phyloP scores from a whole-genome alignment of 164 flowering plant species.

The Kalanchoe fedtschenkoi region DNA sequence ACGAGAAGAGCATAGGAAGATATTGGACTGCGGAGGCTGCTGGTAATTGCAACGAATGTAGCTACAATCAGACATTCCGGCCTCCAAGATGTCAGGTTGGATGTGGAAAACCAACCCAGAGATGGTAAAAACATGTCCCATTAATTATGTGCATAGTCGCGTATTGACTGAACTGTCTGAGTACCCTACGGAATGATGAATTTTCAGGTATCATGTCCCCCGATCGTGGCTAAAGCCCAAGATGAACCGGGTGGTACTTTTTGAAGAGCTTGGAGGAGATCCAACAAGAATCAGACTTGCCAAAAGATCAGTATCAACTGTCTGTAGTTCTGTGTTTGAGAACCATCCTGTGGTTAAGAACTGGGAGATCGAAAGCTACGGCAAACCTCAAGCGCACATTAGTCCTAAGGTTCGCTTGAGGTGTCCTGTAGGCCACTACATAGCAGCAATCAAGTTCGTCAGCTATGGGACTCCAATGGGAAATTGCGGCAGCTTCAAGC shows the following conservation, averaged over 20 bases:
- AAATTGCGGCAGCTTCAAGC: conserved; percentile 36
- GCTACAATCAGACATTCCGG: not conserved
- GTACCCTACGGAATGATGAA: too few relatives aligned
- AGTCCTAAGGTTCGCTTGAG: conserved; percentile 38
- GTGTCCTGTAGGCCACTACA: conserved; percentile 39
- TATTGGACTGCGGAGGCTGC: conserved; percentile 61
- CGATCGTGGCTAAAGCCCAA: conserved; percentile 60
- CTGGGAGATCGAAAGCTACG: conserved; percentile 19
- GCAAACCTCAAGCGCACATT: conserved; percentile 10
- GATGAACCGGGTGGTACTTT: conserved; percentile 56
- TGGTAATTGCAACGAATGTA: conserved; percentile 10
- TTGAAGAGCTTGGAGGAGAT: conserved; percentile 68
- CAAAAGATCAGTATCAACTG: conserved; percentile 1
- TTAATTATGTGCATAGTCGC: not conserved
- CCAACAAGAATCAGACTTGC: conserved; percentile 22
- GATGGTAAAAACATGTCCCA: conserved; percentile 33
- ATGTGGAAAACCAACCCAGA: conserved; percentile 55
- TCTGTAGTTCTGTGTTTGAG: conserved; percentile 42
- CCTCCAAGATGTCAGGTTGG: not conserved
- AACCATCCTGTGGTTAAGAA: conserved; percentile 33
- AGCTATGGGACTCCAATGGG: conserved; percentile 54
- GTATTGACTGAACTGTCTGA: too few relatives aligned
- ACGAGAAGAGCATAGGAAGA: conserved; percentile 74
- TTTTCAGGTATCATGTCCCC: conserved; percentile 74
- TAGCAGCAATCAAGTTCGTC: conserved; percentile 44